These are phyloP conservation scores for Zea luxurians DNA, from an alignment of 176 grass and related monocot species.

Conservation along the genomic window DNA sequence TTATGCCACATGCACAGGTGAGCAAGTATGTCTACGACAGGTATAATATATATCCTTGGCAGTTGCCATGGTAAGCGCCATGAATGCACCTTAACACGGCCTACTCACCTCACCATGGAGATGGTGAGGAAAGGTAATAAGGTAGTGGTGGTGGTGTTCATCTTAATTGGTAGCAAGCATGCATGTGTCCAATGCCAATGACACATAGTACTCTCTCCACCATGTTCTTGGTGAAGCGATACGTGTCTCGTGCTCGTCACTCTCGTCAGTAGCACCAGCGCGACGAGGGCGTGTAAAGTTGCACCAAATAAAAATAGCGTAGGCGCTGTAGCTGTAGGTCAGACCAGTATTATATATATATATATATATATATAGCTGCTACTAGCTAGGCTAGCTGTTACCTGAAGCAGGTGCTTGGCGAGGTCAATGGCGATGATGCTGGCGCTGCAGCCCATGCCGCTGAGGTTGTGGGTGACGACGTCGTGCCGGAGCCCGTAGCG, in stretches of 20 bases:
- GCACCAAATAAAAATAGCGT: too few species aligned
- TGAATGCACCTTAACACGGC: not conserved
- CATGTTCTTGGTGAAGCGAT: not conserved
- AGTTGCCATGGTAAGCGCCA: not conserved
- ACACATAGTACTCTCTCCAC: too few species aligned
- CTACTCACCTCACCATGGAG: too few species aligned
- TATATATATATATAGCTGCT: not conserved
- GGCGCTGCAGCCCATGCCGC: constrained; percentile 82
- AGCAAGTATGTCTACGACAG: not conserved
- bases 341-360: too few species aligned
- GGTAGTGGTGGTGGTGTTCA: not conserved
- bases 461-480: constrained; percentile 61
- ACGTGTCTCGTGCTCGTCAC: too few species aligned
- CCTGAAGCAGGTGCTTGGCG: constrained; percentile 65
- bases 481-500: constrained; percentile 45
- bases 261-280: too few species aligned
- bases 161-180: not conserved
- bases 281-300: too few species aligned
- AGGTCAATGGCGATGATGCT: constrained; percentile 72
- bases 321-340: too few species aligned
- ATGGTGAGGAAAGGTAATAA: too few species aligned
- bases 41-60: not conserved
- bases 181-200: not conserved
- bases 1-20: too few species aligned
- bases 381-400: not conserved